phyloP scores from a whole-genome alignment of 2,329 filamentous ascomycete species.

The Zasmidium angulare region DNA sequence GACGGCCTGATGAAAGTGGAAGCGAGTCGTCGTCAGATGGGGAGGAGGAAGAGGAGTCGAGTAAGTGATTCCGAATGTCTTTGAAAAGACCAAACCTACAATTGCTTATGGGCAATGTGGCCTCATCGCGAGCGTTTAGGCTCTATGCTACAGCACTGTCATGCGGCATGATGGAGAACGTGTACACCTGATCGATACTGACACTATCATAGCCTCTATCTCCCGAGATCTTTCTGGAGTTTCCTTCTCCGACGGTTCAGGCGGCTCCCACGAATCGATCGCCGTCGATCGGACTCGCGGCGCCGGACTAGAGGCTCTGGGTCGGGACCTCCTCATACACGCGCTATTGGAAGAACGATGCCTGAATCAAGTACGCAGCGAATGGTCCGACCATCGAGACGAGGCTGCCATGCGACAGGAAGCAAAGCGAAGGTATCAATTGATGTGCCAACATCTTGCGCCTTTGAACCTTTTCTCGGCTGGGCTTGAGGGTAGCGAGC shows the following conservation, averaged over 20 bases:
- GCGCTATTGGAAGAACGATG: constrained; percentile 48
- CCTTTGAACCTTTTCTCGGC: constrained; percentile 37
- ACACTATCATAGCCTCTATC: not conserved
- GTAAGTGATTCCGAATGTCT: no score
- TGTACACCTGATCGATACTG: no score
- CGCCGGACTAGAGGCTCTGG: not conserved
- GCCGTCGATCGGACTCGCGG: not conserved
- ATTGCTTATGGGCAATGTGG: no score
- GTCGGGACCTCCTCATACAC: constrained; percentile 43
- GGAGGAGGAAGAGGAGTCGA: no score
- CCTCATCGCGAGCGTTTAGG: no score
- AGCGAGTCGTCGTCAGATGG: no score
- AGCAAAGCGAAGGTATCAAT: constrained; percentile 40
- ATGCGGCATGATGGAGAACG: no score
- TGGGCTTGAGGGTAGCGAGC: constrained; percentile 38
- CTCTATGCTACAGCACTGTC: no score
- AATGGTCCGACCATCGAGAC: constrained; percentile 17
- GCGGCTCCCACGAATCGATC: not conserved
- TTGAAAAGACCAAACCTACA: no score
- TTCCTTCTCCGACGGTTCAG: not conserved
- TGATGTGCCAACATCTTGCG: constrained; percentile 39
- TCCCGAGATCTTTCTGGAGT: not conserved
- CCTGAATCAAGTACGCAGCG: constrained; percentile 35
- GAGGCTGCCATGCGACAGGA: constrained; percentile 32
- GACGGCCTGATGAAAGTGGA: no score